Conservation (phyloP, 345 rosid genomes). For the Hypericum androsaemum region DNA sequence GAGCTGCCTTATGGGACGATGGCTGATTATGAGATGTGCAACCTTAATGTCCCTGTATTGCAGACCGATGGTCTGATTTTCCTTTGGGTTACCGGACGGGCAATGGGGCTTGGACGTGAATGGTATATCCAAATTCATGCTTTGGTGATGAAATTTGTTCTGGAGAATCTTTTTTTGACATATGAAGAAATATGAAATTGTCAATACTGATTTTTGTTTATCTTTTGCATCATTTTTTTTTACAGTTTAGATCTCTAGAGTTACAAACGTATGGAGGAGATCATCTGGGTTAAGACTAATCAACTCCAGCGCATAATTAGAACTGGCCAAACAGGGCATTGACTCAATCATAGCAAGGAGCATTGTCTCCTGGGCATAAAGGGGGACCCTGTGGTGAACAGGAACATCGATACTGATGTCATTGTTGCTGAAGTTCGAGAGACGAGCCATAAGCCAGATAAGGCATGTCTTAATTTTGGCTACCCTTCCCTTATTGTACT, state of each 20-base stretch:
- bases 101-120: slow-evolving; percentile 99
- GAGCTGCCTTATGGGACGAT: slow-evolving; percentile 97
- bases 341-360: slow-evolving; percentile 99
- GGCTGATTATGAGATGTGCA: slow-evolving; percentile 99
- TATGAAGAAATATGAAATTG: neutral
- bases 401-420: slow-evolving; percentile 95
- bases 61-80: slow-evolving; percentile 97
- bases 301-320: slow-evolving; percentile 96
- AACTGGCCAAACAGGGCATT: slow-evolving; percentile 97
- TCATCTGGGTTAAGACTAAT: slow-evolving; percentile 91
- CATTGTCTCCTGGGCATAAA: slow-evolving; percentile 97
- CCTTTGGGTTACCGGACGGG: slow-evolving; percentile 99
- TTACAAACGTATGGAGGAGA: slow-evolving; percentile 88
- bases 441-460: slow-evolving; percentile 97
- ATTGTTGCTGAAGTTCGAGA: slow-evolving; percentile 98
- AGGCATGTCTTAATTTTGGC: slow-evolving; percentile 40
- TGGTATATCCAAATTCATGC: slow-evolving; percentile 34
- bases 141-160: neutral
- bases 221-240: neutral
- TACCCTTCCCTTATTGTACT: no score
- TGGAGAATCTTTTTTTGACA: no score
- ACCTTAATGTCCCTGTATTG: slow-evolving; percentile 91
- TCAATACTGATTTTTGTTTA: slow-evolving; percentile 1
- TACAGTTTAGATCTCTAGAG: slow-evolving; percentile 95
- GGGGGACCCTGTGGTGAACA: slow-evolving; percentile 87